A percentile compares a stretch with the other conserved stretches of the same genome.
phyloP scores from a whole-genome alignment of 2,329 filamentous ascomycete genomes.

The Penicillium hordei region DNA sequence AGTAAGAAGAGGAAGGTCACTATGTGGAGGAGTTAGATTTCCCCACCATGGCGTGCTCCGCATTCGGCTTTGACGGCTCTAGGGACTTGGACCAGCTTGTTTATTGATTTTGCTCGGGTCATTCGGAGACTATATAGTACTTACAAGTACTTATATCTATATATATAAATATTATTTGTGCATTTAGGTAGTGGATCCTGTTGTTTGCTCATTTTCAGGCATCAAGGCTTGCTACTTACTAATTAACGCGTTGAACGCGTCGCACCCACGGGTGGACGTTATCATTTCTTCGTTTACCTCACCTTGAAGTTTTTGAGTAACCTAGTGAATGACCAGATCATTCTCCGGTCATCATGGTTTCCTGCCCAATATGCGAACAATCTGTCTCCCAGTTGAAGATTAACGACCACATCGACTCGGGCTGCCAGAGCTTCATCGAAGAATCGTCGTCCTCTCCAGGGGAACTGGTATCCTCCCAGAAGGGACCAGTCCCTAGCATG shows the following conservation, averaged over 20 bases:
- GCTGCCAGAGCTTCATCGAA: conserved; percentile 67
- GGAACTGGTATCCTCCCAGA: conserved; percentile 37
- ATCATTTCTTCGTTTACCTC: background rate
- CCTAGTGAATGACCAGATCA: background rate
- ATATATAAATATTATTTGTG: background rate
- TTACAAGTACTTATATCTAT: background rate
- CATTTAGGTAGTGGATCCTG: background rate
- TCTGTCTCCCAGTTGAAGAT: conserved; percentile 59
- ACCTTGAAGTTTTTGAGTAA: background rate
- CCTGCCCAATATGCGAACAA: conserved; percentile 79
- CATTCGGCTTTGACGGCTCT: background rate
- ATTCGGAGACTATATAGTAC: background rate
- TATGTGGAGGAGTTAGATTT: conserved; percentile 3
- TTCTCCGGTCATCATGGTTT: conserved; percentile 51
- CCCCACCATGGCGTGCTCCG: conserved; percentile 24
- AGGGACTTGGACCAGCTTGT: background rate
- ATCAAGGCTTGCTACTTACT: conserved; percentile 5
- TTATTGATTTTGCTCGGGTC: background rate
- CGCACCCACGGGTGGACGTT: background rate
- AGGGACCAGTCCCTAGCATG: conserved; percentile 51
- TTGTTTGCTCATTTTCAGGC: background rate
- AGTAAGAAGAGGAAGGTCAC: conserved; percentile 3
- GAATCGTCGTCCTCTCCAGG: conserved; percentile 48
- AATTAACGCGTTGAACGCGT: conserved; percentile 9
- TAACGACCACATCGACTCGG: conserved; percentile 87